Evolutionary conservation across 805 yeast genomes (phyloP).

Genomic region (Kluyveromyces wickerhamii): DNA sequence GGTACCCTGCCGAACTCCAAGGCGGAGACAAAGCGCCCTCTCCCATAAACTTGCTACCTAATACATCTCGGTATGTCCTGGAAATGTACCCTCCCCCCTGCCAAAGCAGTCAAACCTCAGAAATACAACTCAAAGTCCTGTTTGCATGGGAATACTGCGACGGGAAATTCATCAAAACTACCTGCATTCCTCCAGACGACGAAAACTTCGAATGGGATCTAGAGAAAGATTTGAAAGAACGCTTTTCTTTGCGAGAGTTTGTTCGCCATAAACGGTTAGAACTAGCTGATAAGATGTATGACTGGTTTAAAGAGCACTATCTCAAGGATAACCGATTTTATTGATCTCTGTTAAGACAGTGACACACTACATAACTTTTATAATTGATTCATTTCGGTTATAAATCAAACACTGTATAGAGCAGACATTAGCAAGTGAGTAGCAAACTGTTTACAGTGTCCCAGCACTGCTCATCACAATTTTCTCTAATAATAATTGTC

Average conservation of each 20-base stretch:
- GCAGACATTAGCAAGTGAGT: background rate
- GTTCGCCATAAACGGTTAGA: background rate
- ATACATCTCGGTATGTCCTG: too few relatives aligned
- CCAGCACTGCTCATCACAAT: background rate
- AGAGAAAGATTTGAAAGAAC: background rate
- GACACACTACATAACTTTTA: background rate
- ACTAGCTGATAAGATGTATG: slow-evolving; percentile 1
- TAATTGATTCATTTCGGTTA: background rate
- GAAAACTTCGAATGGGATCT: slow-evolving; percentile 2
- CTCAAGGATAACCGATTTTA: background rate
- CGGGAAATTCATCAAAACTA: background rate
- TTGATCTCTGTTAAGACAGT: background rate
- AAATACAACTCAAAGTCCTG: too few relatives aligned
- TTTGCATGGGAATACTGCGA: slow-evolving; percentile 3
- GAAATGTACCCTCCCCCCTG: too few relatives aligned
- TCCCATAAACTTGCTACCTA: too few relatives aligned
- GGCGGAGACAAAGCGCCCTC: too few relatives aligned
- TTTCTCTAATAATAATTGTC: too few relatives aligned
- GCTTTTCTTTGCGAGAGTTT: background rate
- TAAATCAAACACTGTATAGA: background rate
- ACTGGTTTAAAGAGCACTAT: background rate
- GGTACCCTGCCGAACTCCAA: too few relatives aligned
- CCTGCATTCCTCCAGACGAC: slow-evolving; percentile 1
- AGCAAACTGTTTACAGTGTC: background rate
- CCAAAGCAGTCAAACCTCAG: too few relatives aligned